A percentile compares a stretch with the other conserved stretches of the same genome.
Evolutionary conservation across 2,329 filamentous ascomycete genomes (phyloP).

Genomic region (Fusarium sulawesiense): DNA sequence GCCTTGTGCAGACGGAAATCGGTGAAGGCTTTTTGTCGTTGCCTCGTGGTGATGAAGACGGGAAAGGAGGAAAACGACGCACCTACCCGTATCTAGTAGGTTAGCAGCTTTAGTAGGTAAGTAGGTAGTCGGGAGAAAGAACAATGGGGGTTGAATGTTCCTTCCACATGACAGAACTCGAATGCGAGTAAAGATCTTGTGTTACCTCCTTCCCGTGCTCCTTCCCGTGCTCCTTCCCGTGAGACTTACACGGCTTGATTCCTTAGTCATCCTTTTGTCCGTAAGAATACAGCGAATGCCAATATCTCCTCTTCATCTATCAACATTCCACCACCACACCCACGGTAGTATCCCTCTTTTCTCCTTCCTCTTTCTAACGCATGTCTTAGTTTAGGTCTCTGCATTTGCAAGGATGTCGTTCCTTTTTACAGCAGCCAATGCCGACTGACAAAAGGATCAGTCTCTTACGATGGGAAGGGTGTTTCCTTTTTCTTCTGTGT

Average conservation of each 20-base stretch:
- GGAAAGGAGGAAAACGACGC: background rate
- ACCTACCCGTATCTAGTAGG: background rate
- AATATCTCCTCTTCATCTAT: constrained; percentile 5
- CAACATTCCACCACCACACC: constrained; percentile 19
- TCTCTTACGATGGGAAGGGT: background rate
- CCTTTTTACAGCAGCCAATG: background rate
- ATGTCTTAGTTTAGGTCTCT: constrained; percentile 20
- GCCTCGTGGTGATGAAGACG: background rate
- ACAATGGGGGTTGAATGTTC: background rate
- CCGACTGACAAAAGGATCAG: background rate
- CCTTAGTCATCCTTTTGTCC: background rate
- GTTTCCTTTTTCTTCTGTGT: background rate
- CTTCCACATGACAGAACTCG: constrained; percentile 18
- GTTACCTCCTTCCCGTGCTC: constrained; percentile 12
- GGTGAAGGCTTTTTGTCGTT: background rate
- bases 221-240: constrained; percentile 13
- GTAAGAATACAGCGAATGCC: background rate
- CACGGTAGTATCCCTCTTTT: background rate
- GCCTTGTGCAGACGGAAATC: background rate
- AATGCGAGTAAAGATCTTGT: constrained; percentile 1
- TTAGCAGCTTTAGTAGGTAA: background rate
- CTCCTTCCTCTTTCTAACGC: constrained; percentile 1
- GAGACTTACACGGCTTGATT: constrained; percentile 17
- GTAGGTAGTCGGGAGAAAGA: background rate
- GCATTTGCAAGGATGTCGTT: background rate